Conservation (phyloP, 2,329 filamentous ascomycete species). For the Diaporthe amygdali region DNA sequence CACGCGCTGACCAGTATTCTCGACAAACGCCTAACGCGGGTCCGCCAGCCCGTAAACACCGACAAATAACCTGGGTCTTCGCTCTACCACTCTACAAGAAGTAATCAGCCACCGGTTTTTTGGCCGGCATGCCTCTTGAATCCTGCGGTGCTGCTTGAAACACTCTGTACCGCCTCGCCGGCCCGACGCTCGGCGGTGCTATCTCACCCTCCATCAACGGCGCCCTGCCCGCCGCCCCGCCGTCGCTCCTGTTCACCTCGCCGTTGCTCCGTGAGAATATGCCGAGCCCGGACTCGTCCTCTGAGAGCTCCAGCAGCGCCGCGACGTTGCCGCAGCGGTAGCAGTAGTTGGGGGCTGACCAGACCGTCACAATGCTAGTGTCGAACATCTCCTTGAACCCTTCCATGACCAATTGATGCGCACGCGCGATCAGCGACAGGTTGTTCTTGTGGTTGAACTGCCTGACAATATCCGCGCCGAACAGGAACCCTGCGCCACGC, state of each 20-base stretch:
- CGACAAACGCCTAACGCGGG: conserved; percentile 20
- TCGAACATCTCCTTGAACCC: conserved; percentile 99
- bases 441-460: conserved; percentile 96
- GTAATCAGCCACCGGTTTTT: conserved; percentile 97
- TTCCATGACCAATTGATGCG: conserved; percentile 98
- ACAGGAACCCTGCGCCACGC: conserved; percentile 92
- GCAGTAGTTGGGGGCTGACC: conserved; percentile 97
- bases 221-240: conserved; percentile 45
- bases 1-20: background rate
- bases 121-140: conserved; percentile 95
- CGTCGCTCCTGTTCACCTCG: conserved; percentile 66
- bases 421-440: conserved; percentile 87
- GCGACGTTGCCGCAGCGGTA: conserved; percentile 96
- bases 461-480: conserved; percentile 94
- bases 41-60: conserved; percentile 28
- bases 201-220: conserved; percentile 55
- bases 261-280: conserved; percentile 75
- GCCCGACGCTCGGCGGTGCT: conserved; percentile 60
- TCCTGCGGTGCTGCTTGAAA: conserved; percentile 98
- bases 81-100: conserved; percentile 66
- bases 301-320: conserved; percentile 88
- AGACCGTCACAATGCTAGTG: conserved; percentile 95
- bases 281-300: conserved; percentile 79
- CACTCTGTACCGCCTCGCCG: conserved; percentile 88
- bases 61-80: background rate